phyloP scores from a whole-genome alignment of 116 monocot genomes.

The Papilionanthe hybrid region DNA sequence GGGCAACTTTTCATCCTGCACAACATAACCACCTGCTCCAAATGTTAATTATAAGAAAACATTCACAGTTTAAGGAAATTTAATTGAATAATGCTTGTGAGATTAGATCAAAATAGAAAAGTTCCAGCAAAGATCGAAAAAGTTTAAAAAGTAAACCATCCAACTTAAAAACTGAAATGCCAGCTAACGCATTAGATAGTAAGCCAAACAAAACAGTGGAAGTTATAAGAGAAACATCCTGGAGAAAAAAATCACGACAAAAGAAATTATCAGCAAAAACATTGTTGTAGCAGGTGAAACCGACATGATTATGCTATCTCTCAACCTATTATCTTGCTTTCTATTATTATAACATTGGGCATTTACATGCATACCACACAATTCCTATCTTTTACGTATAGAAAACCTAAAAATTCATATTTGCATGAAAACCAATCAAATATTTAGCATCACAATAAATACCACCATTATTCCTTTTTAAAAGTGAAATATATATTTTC shows the following conservation, averaged over 20 bases:
- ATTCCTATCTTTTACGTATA: too few species aligned
- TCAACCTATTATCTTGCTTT: neutral
- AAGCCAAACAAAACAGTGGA: neutral
- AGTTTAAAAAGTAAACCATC: neutral
- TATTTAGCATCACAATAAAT: too few species aligned
- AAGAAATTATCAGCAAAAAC: neutral
- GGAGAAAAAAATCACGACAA: neutral
- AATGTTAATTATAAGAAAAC: conserved; percentile 1
- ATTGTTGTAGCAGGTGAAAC: neutral
- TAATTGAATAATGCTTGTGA: neutral
- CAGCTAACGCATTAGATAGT: too few species aligned
- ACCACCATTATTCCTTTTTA: too few species aligned
- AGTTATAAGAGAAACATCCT: neutral
- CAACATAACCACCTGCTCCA: conserved; percentile 66
- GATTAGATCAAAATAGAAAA: too few species aligned
- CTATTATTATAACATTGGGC: too few species aligned
- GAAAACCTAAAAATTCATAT: too few species aligned
- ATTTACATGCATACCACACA: too few species aligned
- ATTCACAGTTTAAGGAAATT: neutral
- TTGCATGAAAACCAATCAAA: too few species aligned
- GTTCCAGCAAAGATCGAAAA: neutral
- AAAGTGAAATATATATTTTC: too few species aligned
- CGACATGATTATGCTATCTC: neutral
- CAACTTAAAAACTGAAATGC: neutral
- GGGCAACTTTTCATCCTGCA: conserved; percentile 88